Conservation (phyloP, 2,329 filamentous ascomycete genomes). For the Colletotrichum tamarilloi region DNA sequence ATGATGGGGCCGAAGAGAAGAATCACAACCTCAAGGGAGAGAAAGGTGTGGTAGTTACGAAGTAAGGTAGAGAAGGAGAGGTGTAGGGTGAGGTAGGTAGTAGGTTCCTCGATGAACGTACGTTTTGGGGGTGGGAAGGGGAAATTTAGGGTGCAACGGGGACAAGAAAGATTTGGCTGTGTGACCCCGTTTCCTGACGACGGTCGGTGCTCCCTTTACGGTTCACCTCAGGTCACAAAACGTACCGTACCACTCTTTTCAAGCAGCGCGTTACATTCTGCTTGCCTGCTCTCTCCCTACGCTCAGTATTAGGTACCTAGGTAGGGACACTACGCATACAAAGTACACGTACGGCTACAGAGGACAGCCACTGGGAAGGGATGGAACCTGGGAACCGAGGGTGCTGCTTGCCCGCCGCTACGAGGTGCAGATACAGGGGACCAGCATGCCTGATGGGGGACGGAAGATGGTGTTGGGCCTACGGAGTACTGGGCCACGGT, state of each 20-base stretch:
- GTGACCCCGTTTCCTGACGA: constrained; percentile 27
- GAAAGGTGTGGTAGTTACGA: constrained; percentile 33
- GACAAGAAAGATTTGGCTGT: constrained; percentile 32
- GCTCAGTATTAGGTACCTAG: not conserved
- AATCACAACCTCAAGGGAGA: constrained; percentile 35
- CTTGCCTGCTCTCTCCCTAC: not conserved
- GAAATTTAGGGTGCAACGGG: constrained; percentile 37
- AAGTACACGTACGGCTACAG: not conserved
- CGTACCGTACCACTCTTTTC: not conserved
- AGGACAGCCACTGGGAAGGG: not conserved
- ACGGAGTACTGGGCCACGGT: not conserved
- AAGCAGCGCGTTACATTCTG: not conserved
- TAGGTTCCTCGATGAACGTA: constrained; percentile 19
- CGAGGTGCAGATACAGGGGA: constrained; percentile 5
- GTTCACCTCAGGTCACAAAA: not conserved
- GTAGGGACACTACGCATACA: not conserved
- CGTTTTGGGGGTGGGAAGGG: constrained; percentile 37
- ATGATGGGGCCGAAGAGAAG: constrained; percentile 33
- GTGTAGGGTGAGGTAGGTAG: constrained; percentile 1
- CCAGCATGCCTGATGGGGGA: not conserved
- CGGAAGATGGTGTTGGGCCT: not conserved
- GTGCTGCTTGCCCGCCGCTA: not conserved
- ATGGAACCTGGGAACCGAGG: not conserved
- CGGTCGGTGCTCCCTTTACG: constrained; percentile 14
- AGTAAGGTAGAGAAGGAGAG: constrained; percentile 6